Base-by-base conservation (phyloP, 768 basidiomycete species). In the Crucibulum laeve region DNA sequence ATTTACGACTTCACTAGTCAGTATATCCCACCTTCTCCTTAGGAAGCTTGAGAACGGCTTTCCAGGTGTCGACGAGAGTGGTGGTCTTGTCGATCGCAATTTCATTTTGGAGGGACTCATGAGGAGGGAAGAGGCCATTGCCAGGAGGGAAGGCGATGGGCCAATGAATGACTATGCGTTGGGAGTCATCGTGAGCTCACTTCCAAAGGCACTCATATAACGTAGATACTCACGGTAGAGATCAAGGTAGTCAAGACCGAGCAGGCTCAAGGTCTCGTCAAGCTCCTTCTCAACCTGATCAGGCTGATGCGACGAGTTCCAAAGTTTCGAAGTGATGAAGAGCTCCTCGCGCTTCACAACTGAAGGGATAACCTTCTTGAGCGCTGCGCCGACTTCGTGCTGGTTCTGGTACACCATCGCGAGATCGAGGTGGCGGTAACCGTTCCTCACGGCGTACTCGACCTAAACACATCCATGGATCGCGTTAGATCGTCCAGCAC, bases 371-470 rank as follows among this genome's bases (percentile, higher is more conserved):
- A 91, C 77, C 57, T 84, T 85, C 63, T 84, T 83, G 56, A 90
- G 69, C 1, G 85, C 85, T 3, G 71, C 70, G 4, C 87, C 84
- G 43, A 88, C 79, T 63, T 86, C 87, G 45, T 80, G 71, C 61
- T 91, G 90, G 62, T 92, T 93, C 49, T 70, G 57, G 63, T 92
- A 92, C 37, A 87, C 69, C 76, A 77, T 76, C 3, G 90, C 91
- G 15, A 87, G 75, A 62, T 94, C 91, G 50, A 94, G 77, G 63
- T 94, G 91, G 38, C 87, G 74, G 61, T 91, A 92, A 1, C 89
- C 89, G 52, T 76, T 74, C 41, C 74, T 70, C 25, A 93, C 73
- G 22, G 91, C 90, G 52, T 72, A 69, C 60, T 87, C 84, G 40
- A 88, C 85, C 87, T 88, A 47, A 5, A 23, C 5, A 26, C 10